Evolutionary conservation across 208 protist genomes (phyloP).

Genomic region (Acanthamoeba castellanii): DNA sequence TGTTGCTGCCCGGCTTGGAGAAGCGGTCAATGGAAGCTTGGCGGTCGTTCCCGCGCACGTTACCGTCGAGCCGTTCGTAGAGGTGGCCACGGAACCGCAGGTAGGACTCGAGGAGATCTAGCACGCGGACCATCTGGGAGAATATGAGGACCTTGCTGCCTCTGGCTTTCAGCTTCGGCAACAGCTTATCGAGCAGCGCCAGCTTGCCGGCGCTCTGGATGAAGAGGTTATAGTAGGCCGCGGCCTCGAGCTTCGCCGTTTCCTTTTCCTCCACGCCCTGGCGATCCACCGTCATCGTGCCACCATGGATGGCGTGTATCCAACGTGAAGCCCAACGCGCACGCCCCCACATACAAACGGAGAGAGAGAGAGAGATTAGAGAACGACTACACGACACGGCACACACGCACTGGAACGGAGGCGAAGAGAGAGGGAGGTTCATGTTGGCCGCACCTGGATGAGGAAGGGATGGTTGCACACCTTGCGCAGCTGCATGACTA

Average conservation of each 20-base stretch:
- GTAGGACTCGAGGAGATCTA: conserved; percentile 91
- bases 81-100: conserved; percentile 79
- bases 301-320: no score
- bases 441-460: conserved; percentile 79
- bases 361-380: conserved; percentile 63
- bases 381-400: background rate
- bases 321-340: no score
- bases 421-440: conserved; percentile 81
- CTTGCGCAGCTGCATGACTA: conserved; percentile 93
- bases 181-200: conserved; percentile 94
- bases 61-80: conserved; percentile 91
- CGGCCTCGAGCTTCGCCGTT: conserved; percentile 91
- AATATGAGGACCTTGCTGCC: conserved; percentile 90
- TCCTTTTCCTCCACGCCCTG: conserved; percentile 76
- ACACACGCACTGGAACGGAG: background rate
- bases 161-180: conserved; percentile 90
- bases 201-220: conserved; percentile 92
- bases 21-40: conserved; percentile 90
- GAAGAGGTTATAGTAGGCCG: conserved; percentile 93
- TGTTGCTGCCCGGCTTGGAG: conserved; percentile 81
- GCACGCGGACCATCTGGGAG: conserved; percentile 88
- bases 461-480: conserved; percentile 82
- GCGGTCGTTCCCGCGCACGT: conserved; percentile 82
- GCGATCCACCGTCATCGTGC: background rate
- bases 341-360: no score